These are phyloP conservation scores for Mortierella sp. DNA, from an alignment of 371 early-diverging fungal species.

Conservation along the genomic window DNA sequence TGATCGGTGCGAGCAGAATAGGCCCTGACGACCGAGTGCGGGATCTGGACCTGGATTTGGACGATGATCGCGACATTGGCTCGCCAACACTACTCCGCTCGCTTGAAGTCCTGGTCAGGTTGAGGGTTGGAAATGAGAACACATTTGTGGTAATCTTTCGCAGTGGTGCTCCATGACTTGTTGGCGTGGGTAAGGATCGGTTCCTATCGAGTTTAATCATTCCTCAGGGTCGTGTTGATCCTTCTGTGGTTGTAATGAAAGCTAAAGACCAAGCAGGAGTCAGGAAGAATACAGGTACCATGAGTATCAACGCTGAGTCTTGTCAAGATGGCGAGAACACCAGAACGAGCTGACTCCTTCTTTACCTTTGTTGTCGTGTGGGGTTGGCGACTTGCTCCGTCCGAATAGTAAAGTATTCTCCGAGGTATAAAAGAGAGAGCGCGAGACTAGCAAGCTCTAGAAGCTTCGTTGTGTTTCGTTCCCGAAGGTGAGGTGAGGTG, in stretches of 20 bases:
- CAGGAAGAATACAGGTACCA: too few species aligned
- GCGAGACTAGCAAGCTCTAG: too few species aligned
- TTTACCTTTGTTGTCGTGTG: too few species aligned
- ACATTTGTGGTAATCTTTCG: slow-evolving; percentile 47
- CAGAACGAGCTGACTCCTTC: too few species aligned
- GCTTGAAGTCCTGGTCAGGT: slow-evolving; percentile 41
- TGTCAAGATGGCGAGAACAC: too few species aligned
- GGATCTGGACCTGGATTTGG: slow-evolving; percentile 26
- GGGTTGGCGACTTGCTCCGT: too few species aligned
- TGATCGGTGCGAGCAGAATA: slow-evolving; percentile 36
- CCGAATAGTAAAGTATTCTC: too few species aligned
- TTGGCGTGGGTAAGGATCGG: slow-evolving; percentile 42
- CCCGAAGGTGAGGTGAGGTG: too few species aligned
- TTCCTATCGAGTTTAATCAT: slow-evolving; percentile 48
- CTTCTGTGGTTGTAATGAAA: slow-evolving; percentile 2
- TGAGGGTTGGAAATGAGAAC: slow-evolving; percentile 51
- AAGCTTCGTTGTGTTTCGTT: too few species aligned
- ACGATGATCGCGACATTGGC: slow-evolving; percentile 29
- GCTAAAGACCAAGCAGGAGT: too few species aligned
- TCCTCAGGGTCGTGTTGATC: slow-evolving; percentile 10
- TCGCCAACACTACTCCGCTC: slow-evolving; percentile 22
- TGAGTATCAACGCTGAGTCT: not conserved
- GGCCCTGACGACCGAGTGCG: slow-evolving; percentile 19
- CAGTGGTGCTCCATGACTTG: slow-evolving; percentile 40
- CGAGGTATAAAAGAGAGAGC: too few species aligned